A percentile compares a stretch with the other conserved stretches of the same genome.
These are phyloP conservation scores for Spinacia oleracea DNA, from an alignment of 179 eudicot genomes.

Conservation along the genomic window DNA sequence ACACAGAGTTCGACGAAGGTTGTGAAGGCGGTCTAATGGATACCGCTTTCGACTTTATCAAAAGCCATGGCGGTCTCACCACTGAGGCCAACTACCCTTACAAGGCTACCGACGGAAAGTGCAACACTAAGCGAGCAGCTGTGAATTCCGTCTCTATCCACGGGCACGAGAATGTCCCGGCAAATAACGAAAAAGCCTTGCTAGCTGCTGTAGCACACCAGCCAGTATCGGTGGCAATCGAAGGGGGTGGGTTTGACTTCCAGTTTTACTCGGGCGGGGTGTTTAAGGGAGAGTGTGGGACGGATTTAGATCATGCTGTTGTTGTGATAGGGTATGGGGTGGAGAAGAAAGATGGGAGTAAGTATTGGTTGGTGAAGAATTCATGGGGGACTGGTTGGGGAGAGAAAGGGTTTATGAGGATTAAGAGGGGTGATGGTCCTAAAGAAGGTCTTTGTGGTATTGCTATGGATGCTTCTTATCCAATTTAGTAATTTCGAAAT, in stretches of 20 bases:
- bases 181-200: constrained; percentile 43
- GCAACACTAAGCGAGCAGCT: constrained; percentile 26
- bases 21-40: constrained; percentile 47
- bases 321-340: constrained; percentile 47
- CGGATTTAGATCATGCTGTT: constrained; percentile 43
- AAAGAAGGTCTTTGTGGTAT: constrained; percentile 51
- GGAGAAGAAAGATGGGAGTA: constrained; percentile 26
- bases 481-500: constrained; percentile 18
- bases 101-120: constrained; percentile 35
- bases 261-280: constrained; percentile 49
- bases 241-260: constrained; percentile 39
- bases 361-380: constrained; percentile 58
- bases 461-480: constrained; percentile 49
- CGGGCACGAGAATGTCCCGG: constrained; percentile 43
- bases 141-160: constrained; percentile 29
- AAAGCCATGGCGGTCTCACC: constrained; percentile 40
- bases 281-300: constrained; percentile 42
- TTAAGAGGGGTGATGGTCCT: constrained; percentile 37
- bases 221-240: constrained; percentile 51
- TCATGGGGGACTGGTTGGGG: constrained; percentile 58
- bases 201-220: constrained; percentile 46
- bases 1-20: constrained; percentile 33
- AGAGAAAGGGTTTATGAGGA: constrained; percentile 44
- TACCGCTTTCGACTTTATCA: constrained; percentile 42
- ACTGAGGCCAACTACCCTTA: constrained; percentile 51